Evolutionary conservation across 495 filamentous ascomycete genomes (phyloP).

Genomic region (Talaromyces proteolyticus): DNA sequence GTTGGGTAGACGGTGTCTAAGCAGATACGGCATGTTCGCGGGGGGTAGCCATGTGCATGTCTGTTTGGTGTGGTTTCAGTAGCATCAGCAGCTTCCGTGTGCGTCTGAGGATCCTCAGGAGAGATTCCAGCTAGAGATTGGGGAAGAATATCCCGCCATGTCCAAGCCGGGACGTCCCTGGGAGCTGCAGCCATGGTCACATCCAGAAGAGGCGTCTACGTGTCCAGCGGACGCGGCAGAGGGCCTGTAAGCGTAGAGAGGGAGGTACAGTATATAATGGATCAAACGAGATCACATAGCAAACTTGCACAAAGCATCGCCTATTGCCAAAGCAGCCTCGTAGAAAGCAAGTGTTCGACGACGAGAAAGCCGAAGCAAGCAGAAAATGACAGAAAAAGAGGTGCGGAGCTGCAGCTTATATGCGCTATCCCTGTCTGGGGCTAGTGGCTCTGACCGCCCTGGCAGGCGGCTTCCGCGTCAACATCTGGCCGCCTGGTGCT

Average conservation of each 20-base stretch:
- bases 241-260: background rate
- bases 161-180: background rate
- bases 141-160: constrained; percentile 3
- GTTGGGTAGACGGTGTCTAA: constrained; percentile 79
- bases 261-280: background rate
- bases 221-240: background rate
- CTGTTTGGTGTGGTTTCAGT: constrained; percentile 13
- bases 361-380: background rate
- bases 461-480: constrained; percentile 19
- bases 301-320: background rate
- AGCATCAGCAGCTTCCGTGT: constrained; percentile 12
- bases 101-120: constrained; percentile 8
- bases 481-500: constrained; percentile 23
- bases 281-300: background rate
- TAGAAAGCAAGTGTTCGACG: background rate
- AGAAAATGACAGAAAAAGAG: background rate
- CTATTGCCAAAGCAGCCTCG: background rate
- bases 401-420: background rate
- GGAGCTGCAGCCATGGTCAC: background rate
- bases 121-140: background rate
- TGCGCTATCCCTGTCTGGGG: background rate
- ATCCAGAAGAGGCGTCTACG: background rate
- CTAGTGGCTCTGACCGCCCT: constrained; percentile 4
- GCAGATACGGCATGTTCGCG: constrained; percentile 87
- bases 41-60: constrained; percentile 48